These are phyloP conservation scores for Emergomyces orientalis DNA, from an alignment of 2,329 filamentous ascomycete species.

Conservation along the genomic window DNA sequence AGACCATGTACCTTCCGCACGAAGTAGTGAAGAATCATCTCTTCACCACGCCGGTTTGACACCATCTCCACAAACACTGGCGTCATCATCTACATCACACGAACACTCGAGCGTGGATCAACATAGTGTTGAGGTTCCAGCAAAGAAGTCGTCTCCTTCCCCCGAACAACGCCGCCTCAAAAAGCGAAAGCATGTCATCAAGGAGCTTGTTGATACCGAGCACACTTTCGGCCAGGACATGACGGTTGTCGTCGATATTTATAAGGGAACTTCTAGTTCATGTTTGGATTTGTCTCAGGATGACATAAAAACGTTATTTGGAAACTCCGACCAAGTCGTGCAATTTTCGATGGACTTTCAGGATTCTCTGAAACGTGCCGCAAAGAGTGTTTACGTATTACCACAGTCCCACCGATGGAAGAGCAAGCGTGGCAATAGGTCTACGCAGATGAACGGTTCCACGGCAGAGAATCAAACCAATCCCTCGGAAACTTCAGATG, in stretches of 20 bases:
- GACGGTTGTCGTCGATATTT: slow-evolving; percentile 96
- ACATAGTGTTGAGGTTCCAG: slow-evolving; percentile 14
- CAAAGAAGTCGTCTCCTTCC: slow-evolving; percentile 24
- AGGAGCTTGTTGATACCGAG: slow-evolving; percentile 89
- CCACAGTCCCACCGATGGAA: slow-evolving; percentile 46
- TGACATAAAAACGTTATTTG: slow-evolving; percentile 83
- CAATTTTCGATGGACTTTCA: slow-evolving; percentile 75
- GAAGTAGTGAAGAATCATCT: slow-evolving; percentile 32
- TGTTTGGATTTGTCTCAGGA: slow-evolving; percentile 70
- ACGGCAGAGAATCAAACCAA: slow-evolving; percentile 22
- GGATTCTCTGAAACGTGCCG: slow-evolving; percentile 68
- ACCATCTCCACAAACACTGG: slow-evolving; percentile 25
- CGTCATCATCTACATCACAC: slow-evolving; percentile 32
- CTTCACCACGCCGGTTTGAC: slow-evolving; percentile 23
- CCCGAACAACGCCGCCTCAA: slow-evolving; percentile 50
- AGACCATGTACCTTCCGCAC: slow-evolving; percentile 18
- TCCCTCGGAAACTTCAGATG: slow-evolving; percentile 31
- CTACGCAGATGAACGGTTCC: slow-evolving; percentile 29
- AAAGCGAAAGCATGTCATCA: slow-evolving; percentile 74
- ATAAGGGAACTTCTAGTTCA: slow-evolving; percentile 81
- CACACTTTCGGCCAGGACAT: slow-evolving; percentile 86
- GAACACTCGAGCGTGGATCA: slow-evolving; percentile 25
- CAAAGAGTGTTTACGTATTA: slow-evolving; percentile 68
- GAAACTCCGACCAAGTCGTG: slow-evolving; percentile 85
- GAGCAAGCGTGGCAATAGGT: slow-evolving; percentile 41